Base-by-base conservation (phyloP, 805 yeast genomes). In the Alloascoidea africana region DNA sequence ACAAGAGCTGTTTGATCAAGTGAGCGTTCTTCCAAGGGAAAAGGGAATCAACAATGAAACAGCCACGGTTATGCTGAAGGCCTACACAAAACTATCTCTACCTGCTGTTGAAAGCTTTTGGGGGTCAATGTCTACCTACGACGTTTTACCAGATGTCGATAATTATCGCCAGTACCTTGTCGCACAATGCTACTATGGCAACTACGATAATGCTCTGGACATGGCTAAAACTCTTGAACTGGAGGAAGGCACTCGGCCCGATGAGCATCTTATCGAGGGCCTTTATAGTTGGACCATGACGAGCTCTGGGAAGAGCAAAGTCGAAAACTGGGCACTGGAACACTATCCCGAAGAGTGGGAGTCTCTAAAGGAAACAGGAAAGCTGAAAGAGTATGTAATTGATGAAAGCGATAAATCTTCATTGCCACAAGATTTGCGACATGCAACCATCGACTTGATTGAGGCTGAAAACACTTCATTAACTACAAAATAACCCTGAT, bases 141-240 rank as follows among this genome's bases (percentile, higher is more conserved):
- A 66, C 0, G 54, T 81, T 3, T 44, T 61, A 8, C 82, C 83
- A 0, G 65, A 69, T 41, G 55, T 65, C 27, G 62, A 62, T 5
- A 63, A 76, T 23, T 68, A 66, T 49, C 65, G 63, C 32, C 84
- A 78, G 50, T 76, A 70, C 46, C 53, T 82, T 23, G 68, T 78
- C 40, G 82, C 85, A 0, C 76, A 79, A 50, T 77, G 81, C 42
- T 76, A 76, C 45, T 73, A 74, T 49, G 85, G 79, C 5, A 58
- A 65, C 35, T 66, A 64, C 30, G 65, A 65, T 5, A 65, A 68
- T 2, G 91, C 91, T 0, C 54, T 75, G 4, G 57, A 59, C 14
- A 52, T 73, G 17, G 62, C 72, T 3, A 58, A 62, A 15, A 60
- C 59, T 18, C 65, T 74, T 52, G 63, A 58, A 18, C 68, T 67